These are phyloP conservation scores for Diaporthe sp. DNA, from an alignment of 2,329 filamentous ascomycete genomes.

Conservation along the genomic window DNA sequence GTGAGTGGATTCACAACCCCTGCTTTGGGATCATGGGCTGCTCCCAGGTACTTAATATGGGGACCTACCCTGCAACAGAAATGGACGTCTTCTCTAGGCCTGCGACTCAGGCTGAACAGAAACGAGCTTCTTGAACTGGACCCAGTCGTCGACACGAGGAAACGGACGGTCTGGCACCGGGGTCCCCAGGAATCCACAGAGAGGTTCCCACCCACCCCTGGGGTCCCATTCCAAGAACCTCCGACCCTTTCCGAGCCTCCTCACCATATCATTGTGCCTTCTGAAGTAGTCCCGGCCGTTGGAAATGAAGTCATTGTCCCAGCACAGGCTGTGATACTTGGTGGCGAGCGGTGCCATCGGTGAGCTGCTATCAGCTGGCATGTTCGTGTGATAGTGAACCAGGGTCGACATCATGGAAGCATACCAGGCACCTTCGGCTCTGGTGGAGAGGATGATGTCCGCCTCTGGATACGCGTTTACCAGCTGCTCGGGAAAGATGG, in stretches of 20 bases:
- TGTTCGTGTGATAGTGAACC: slow-evolving; percentile 42
- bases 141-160: slow-evolving; percentile 48
- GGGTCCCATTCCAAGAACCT: slow-evolving; percentile 46
- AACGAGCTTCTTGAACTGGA: slow-evolving; percentile 46
- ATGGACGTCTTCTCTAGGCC: background rate
- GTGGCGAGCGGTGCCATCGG: slow-evolving; percentile 44
- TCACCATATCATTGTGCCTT: slow-evolving; percentile 45
- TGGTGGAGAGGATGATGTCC: slow-evolving; percentile 70
- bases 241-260: slow-evolving; percentile 36
- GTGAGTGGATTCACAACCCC: background rate
- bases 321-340: slow-evolving; percentile 47
- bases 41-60: background rate
- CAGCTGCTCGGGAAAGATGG: slow-evolving; percentile 66
- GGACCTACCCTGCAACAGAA: background rate
- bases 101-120: slow-evolving; percentile 4
- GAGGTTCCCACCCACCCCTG: slow-evolving; percentile 46
- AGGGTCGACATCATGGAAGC: slow-evolving; percentile 54
- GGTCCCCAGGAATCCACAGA: slow-evolving; percentile 46
- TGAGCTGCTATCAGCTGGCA: slow-evolving; percentile 37
- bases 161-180: slow-evolving; percentile 43
- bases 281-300: slow-evolving; percentile 43
- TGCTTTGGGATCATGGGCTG: background rate
- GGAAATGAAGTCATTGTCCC: slow-evolving; percentile 46
- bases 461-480: slow-evolving; percentile 73
- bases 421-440: slow-evolving; percentile 71